Conservation (phyloP, 306 rosid species). For the Phaseolus lunatus region DNA sequence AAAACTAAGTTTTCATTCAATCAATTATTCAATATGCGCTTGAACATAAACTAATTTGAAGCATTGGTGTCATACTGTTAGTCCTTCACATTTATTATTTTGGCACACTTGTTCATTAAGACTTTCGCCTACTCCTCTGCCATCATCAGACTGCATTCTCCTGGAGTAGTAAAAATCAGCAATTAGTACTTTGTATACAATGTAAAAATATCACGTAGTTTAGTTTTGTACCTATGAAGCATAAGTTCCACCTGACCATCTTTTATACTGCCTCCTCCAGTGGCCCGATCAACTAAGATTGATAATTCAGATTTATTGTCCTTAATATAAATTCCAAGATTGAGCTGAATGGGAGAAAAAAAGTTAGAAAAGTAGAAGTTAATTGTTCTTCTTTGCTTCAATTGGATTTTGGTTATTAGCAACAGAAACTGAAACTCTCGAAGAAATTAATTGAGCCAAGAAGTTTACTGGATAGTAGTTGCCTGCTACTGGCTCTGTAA, state of each 20-base stretch:
- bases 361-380: not conserved
- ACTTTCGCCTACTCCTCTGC: not conserved
- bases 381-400: not conserved
- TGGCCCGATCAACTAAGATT: slow-evolving; percentile 18
- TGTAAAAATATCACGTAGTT: not conserved
- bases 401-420: not conserved
- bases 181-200: not conserved
- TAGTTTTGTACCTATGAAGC: slow-evolving; percentile 17
- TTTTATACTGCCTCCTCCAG: slow-evolving; percentile 17
- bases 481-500: slow-evolving; percentile 14
- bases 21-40: not conserved
- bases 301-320: slow-evolving; percentile 13
- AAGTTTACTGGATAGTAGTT: slow-evolving; percentile 17
- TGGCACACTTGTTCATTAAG: not conserved
- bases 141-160: not conserved
- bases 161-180: not conserved
- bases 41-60: not conserved
- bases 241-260: slow-evolving; percentile 13
- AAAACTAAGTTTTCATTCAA: not conserved
- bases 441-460: not conserved
- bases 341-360: slow-evolving; percentile 5
- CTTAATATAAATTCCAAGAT: slow-evolving; percentile 9
- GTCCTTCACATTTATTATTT: not conserved
- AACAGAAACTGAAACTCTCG: not conserved
- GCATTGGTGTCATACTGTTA: not conserved